phyloP scores from a whole-genome alignment of 129 eudicot genomes.

The Solidago caesia region DNA sequence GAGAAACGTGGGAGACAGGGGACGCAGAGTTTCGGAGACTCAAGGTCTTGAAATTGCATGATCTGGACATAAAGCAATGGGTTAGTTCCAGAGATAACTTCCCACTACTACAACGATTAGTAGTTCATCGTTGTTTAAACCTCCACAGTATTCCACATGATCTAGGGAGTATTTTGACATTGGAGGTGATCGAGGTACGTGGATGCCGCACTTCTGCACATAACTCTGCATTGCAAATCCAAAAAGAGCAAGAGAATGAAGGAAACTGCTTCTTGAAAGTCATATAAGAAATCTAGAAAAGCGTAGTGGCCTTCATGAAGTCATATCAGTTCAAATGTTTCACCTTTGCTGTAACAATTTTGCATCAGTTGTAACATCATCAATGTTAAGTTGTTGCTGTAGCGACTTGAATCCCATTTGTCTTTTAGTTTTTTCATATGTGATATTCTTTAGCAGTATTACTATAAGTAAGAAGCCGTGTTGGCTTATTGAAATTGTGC shows the following conservation, averaged over 20 bases:
- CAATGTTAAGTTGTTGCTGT: too few relatives aligned
- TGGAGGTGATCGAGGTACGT: slow-evolving; percentile 31
- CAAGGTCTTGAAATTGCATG: slow-evolving; percentile 33
- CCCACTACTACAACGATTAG: slow-evolving; percentile 33
- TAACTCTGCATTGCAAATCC: slow-evolving; percentile 18
- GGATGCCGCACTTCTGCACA: slow-evolving; percentile 17
- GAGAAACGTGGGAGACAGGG: slow-evolving; percentile 39
- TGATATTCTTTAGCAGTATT: too few relatives aligned
- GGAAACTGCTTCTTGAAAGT: background rate
- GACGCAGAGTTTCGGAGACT: slow-evolving; percentile 29
- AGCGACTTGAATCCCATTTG: too few relatives aligned
- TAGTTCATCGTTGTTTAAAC: slow-evolving; percentile 26
- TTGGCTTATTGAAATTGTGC: too few relatives aligned
- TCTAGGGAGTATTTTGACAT: slow-evolving; percentile 5
- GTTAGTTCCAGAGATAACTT: slow-evolving; percentile 32
- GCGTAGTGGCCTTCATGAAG: too few relatives aligned
- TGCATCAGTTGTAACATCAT: too few relatives aligned
- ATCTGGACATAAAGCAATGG: slow-evolving; percentile 37
- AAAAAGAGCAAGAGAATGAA: background rate
- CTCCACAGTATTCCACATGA: slow-evolving; percentile 28
- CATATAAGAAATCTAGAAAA: background rate
- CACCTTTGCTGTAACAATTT: too few relatives aligned
- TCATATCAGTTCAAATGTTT: too few relatives aligned
- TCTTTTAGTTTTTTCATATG: too few relatives aligned
- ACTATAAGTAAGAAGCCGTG: too few relatives aligned